Percentiles rank a stretch among this genome's conserved stretches.
Conservation (phyloP, 192 early-diverging fungal species). For the Linnemannia exigua region DNA sequence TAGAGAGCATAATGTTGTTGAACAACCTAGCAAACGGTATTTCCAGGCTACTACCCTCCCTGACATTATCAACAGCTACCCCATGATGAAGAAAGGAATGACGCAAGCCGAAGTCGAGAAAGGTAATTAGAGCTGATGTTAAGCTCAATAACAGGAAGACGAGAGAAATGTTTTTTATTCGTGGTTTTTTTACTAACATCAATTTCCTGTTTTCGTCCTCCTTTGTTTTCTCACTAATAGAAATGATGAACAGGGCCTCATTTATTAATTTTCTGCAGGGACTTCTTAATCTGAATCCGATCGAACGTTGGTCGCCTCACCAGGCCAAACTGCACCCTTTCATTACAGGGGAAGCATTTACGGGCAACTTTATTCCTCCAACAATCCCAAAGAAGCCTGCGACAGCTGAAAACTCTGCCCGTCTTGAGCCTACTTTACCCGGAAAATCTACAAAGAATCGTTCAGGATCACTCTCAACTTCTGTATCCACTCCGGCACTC, state of each 20-base stretch:
- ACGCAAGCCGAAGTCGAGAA: conserved; percentile 79
- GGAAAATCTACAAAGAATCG: conserved; percentile 22
- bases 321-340: conserved; percentile 97
- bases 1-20: conserved; percentile 83
- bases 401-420: conserved; percentile 44
- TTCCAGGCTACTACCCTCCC: conserved; percentile 88
- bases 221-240: conserved; percentile 50
- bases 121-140: conserved; percentile 55
- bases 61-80: conserved; percentile 91
- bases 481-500: conserved; percentile 18
- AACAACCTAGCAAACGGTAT: conserved; percentile 95
- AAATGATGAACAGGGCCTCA: conserved; percentile 78
- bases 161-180: background rate
- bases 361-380: conserved; percentile 78
- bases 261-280: conserved; percentile 95
- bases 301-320: conserved; percentile 95
- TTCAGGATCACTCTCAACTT: conserved; percentile 24
- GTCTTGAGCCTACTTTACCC: conserved; percentile 42
- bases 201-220: background rate
- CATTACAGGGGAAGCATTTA: conserved; percentile 89
- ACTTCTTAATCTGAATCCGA: conserved; percentile 90
- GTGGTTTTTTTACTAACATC: background rate
- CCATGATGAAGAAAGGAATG: conserved; percentile 77
- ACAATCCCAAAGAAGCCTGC: conserved; percentile 53
- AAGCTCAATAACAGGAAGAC: too few relatives aligned